Evolutionary conservation across 2,329 filamentous ascomycete genomes (phyloP), one percentile per base, ranked within the genome.

Genomic region (Laburnicola sp.): DNA sequence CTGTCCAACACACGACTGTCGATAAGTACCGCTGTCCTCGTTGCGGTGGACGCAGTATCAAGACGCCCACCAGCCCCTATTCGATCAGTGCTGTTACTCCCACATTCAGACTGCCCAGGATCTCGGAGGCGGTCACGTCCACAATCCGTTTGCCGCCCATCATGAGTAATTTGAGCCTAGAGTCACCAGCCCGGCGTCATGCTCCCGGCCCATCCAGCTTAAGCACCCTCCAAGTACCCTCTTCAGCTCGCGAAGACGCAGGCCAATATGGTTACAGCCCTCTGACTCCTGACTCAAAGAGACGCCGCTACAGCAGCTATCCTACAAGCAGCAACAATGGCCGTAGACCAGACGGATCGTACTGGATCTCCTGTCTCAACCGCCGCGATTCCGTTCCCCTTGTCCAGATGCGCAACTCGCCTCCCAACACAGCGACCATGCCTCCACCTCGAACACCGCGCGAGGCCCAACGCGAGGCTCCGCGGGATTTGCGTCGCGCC

Each of bases 21-120:
- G 76, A 79, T 48, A 77, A 75, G 51, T 71, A 74, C 45, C 74
- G 82, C 58, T 93, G 89, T 67, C 77, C 80, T 30, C 89, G 86
- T 77, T 92, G 89, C 60, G 85, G 86, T 53, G 88, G 88, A 9
- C 79, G 84, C 8, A 85, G 80, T 64, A 84, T 86, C 62, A 80
- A 81, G 45, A 83, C 84, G 4, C 83, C 85, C 0, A 78, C 79
- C 34, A 86, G 84, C 6, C 83, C 85, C 0, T 80, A 71, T 50
- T 46, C 65, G 4, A 82, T 82, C 56, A 76, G 75, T 37, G 70
- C 70, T 46, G 43, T 50, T 68, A 71, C 51, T 59, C 74, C 59
- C 67, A 76, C 58, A 61, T 73, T 54, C 70, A 74, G 58, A 62
- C 75, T 55, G 65, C 75, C 58, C 63, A 73, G 55, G 28, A 61